phyloP scores from a whole-genome alignment of 2,329 filamentous ascomycete genomes.

The Paramyrothecium sp. region DNA sequence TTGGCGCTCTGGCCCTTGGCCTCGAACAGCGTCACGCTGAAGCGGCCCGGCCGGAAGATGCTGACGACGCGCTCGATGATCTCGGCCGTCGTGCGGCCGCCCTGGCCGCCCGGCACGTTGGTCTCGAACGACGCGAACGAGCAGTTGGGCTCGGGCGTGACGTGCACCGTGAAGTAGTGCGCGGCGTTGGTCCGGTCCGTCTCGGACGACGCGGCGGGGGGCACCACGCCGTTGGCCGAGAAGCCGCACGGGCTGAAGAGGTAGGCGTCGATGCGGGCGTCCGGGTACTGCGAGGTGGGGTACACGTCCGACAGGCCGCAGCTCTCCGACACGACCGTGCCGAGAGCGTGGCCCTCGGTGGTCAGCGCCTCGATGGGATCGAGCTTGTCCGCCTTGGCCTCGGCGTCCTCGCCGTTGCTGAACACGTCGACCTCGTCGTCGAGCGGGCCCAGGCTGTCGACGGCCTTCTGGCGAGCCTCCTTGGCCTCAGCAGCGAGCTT shows the following conservation, averaged over 20 bases:
- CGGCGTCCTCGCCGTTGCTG: slow-evolving; percentile 60
- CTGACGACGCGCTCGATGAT: slow-evolving; percentile 90
- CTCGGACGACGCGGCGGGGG: slow-evolving; percentile 57
- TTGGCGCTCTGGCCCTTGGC: slow-evolving; percentile 62
- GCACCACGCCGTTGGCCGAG: slow-evolving; percentile 93
- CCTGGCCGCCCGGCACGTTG: slow-evolving; percentile 88
- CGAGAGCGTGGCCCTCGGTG: slow-evolving; percentile 90
- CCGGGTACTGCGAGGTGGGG: slow-evolving; percentile 80
- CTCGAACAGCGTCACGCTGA: slow-evolving; percentile 96
- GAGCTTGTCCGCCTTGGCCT: slow-evolving; percentile 53
- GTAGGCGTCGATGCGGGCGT: slow-evolving; percentile 92
- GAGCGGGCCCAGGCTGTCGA: slow-evolving; percentile 59
- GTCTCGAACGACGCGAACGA: slow-evolving; percentile 98
- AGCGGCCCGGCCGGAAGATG: slow-evolving; percentile 97
- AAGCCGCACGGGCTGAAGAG: slow-evolving; percentile 96
- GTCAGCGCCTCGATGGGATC: slow-evolving; percentile 71
- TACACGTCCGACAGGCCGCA: slow-evolving; percentile 91
- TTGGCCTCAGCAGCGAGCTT: slow-evolving; percentile 69
- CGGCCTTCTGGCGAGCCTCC: slow-evolving; percentile 59
- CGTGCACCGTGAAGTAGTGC: slow-evolving; percentile 98
- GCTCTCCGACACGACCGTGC: slow-evolving; percentile 84
- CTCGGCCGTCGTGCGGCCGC: slow-evolving; percentile 82
- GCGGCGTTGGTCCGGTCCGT: slow-evolving; percentile 48
- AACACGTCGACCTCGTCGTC: slow-evolving; percentile 79
- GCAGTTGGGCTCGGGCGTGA: slow-evolving; percentile 94